phyloP scores from a whole-genome alignment of 345 rosid species.

The Populus tremula region DNA sequence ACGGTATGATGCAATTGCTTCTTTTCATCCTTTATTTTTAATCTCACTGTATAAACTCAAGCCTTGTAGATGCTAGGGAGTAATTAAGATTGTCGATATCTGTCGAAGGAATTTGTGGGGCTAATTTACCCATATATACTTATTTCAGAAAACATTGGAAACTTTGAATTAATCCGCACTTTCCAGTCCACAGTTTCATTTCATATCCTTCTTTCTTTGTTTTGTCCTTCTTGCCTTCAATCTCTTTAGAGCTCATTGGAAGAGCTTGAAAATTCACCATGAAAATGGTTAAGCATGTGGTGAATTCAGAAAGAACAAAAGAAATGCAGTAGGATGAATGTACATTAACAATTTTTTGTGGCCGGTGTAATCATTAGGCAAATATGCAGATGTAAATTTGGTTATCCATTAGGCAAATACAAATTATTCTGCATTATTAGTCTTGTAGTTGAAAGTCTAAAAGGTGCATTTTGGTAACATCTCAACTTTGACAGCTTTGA shows the following conservation, averaged over 20 bases:
- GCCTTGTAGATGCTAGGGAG: neutral
- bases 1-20: slow-evolving; percentile 46
- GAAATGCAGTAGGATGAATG: neutral
- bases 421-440: neutral
- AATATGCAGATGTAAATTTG: neutral
- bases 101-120: neutral
- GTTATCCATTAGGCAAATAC: neutral
- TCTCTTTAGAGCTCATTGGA: neutral
- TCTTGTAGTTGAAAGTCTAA: neutral
- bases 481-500: neutral
- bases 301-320: neutral
- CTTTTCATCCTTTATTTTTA: neutral
- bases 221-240: neutral
- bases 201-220: neutral
- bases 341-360: neutral
- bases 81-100: neutral
- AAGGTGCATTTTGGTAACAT: neutral
- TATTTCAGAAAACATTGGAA: neutral
- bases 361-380: neutral
- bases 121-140: neutral
- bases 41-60: neutral
- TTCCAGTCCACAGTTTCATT: neutral
- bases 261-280: neutral
- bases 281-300: neutral
- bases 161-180: neutral